Evolutionary conservation across 1,284 basidiomycete genomes (phyloP), one percentile per base, ranked within the genome.

Genomic region (Acaromyces ingoldii): DNA sequence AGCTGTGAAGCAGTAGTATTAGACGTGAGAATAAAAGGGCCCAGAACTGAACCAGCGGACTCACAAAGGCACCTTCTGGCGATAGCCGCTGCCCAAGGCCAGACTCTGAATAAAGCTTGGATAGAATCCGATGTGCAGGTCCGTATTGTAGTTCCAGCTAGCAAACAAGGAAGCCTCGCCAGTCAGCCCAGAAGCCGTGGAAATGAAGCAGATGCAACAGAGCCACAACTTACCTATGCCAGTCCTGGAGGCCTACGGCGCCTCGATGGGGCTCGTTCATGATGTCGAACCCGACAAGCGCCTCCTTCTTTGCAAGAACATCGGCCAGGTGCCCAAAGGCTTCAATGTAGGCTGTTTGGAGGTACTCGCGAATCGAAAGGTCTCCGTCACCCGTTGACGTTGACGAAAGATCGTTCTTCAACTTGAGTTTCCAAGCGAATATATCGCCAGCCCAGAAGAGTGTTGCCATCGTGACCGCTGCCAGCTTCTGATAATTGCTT

Each of bases 201-300:
- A n/a, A n/a, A n/a, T n/a, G n/a, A n/a, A n/a, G n/a, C n/a, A n/a
- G 78, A 89, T n/a, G n/a, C n/a, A n/a, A n/a, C n/a, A n/a, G n/a
- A n/a, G n/a, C n/a, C n/a, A n/a, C n/a, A n/a, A n/a, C n/a, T n/a
- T n/a, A 97, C 28, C 79, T 79, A 66, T 96, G 85, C 47, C 96
- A 81, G 2, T 89, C 89, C 36, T 83, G 80, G 2, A 93, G 78
- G 52, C 87, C 83, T 56, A 95, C 84, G 70, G 91, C 95, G 22
- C 93, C 95, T 67, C 86, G 81, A 77, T 98, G 92, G 0, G 93
- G 93, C 76, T 98, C 93, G 68, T 98, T 98, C 82, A 96, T 87
- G 15, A 75, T 65, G 82, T 97, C 88, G 56, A 96, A 92, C 0
- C 93, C 93, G 15, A 95, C 70, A 0, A 95, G 87, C 3, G 84